Base-by-base conservation (phyloP, 164 flowering plant species). In the Santalum album region DNA sequence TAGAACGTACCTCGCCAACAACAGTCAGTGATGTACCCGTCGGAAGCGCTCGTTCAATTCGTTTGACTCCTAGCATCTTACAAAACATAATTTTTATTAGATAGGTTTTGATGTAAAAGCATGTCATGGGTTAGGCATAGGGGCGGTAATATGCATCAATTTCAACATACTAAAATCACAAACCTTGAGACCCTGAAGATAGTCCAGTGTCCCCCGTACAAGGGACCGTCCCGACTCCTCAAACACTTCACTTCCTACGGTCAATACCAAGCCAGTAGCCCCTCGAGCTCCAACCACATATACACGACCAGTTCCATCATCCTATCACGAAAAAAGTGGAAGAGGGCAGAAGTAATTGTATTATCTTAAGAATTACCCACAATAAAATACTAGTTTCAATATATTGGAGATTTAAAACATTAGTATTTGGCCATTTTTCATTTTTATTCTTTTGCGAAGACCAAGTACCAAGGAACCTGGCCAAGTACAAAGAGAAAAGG, bases 61-160 rank as follows among this genome's bases (percentile, higher is more conserved):
- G 78, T 74, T 87, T 94, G 54, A 94, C 90, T 55, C 99, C 99
- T 67, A 94, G 97, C 95, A 94, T 94, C 99, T 94, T 66, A 19
- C n/a, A 19, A 46, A 7, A 9, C 25, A 46, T 46, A 46, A n/a
- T 4, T 14, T 3, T 38, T 14, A 38, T 38, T 4, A 46, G 0
- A 3, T 46, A n/a, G 16, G 18, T 14, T 11, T 46, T 5, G 16
- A n/a, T 20, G 11, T 16, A 46, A 1, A 20, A 4, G 12, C 14
- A n/a, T n/a, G 9, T 4, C 34, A 9, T 29, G 9, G 34, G 34
- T 3, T 29, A 29, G 34, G 42, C 12, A 16, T 38, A 15, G 42
- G 14, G 12, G 42, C 12, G 17, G 17, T 10, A 3, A 9, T 9
- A 29, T 29, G 34, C 9, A 9, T 9, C 9, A 9, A 29, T 29